These are phyloP conservation scores for Leucocoprinus birnbaumii DNA, from an alignment of 768 basidiomycete genomes.

Conservation along the genomic window DNA sequence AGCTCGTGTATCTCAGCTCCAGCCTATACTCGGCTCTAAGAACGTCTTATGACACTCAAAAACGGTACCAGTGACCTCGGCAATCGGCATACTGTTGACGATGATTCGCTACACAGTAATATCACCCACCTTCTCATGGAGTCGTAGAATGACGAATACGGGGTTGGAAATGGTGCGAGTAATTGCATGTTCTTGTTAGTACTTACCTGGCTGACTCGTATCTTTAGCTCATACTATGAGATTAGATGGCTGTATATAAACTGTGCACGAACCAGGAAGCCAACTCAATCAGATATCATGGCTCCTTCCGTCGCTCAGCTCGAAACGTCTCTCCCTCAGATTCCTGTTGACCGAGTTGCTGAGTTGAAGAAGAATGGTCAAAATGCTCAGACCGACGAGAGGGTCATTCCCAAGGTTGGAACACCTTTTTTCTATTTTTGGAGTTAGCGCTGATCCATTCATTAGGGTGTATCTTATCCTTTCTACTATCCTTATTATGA, in stretches of 20 bases:
- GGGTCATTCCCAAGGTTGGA: conserved; percentile 9
- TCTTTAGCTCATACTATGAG: neutral
- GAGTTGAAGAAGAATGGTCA: conserved; percentile 14
- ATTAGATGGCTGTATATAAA: neutral
- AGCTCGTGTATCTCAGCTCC: neutral
- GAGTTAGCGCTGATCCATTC: too few relatives aligned
- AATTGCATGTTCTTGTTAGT: neutral
- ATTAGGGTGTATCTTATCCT: conserved; percentile 41
- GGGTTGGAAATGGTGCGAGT: neutral
- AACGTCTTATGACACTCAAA: neutral
- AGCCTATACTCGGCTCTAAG: neutral
- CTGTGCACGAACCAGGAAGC: neutral
- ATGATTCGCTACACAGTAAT: neutral
- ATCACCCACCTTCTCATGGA: neutral
- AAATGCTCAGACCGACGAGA: neutral
- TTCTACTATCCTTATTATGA: conserved; percentile 48
- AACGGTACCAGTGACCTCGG: neutral
- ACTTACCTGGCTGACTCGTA: neutral
- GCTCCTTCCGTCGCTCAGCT: conserved; percentile 28
- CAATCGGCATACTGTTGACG: neutral
- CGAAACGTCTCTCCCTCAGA: conserved; percentile 6
- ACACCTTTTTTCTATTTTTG: neutral
- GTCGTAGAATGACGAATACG: neutral
- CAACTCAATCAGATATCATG: conserved; percentile 15
- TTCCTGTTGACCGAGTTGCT: conserved; percentile 7